phyloP scores from a whole-genome alignment of 139 green algal species.

The Auxenochlorella pyrenoidosa region DNA sequence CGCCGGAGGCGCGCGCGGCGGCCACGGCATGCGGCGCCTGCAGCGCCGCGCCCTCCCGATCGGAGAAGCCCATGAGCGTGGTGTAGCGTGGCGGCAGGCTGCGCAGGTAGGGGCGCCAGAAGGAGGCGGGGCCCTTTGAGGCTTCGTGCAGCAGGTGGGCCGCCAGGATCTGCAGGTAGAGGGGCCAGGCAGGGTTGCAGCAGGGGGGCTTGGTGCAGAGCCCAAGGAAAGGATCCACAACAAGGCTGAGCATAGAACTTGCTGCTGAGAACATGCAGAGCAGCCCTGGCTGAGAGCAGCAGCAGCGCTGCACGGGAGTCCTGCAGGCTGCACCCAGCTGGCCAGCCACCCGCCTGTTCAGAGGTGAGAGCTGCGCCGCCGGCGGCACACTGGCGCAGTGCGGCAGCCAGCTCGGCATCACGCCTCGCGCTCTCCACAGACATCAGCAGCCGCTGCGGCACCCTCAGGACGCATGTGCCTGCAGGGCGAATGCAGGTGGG shows the following conservation, averaged over 20 bases:
- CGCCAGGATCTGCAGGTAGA: constrained; percentile 60
- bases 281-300: too few relatives aligned
- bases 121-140: constrained; percentile 54
- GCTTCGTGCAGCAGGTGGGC: constrained; percentile 79
- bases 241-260: too few relatives aligned
- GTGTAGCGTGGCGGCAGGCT: constrained; percentile 71
- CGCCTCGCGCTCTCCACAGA: constrained; percentile 42
- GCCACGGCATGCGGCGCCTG: constrained; percentile 51
- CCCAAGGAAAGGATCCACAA: too few relatives aligned
- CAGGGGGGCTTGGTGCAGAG: too few relatives aligned
- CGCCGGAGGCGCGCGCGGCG: background rate
- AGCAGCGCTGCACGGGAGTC: too few relatives aligned
- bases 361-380: constrained; percentile 14
- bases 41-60: constrained; percentile 48
- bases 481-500: background rate
- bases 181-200: background rate
- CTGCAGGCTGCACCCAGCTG: too few relatives aligned
- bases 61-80: constrained; percentile 51
- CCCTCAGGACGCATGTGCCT: constrained; percentile 53
- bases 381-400: background rate
- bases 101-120: constrained; percentile 78
- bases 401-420: constrained; percentile 19
- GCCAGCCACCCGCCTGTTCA: constrained; percentile 23
- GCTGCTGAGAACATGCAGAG: too few relatives aligned
- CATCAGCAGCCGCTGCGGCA: constrained; percentile 65